Evolutionary conservation across 768 basidiomycete species (phyloP), one percentile per base, ranked within the genome.

Genomic region (Clitopilus passeckerianus): DNA sequence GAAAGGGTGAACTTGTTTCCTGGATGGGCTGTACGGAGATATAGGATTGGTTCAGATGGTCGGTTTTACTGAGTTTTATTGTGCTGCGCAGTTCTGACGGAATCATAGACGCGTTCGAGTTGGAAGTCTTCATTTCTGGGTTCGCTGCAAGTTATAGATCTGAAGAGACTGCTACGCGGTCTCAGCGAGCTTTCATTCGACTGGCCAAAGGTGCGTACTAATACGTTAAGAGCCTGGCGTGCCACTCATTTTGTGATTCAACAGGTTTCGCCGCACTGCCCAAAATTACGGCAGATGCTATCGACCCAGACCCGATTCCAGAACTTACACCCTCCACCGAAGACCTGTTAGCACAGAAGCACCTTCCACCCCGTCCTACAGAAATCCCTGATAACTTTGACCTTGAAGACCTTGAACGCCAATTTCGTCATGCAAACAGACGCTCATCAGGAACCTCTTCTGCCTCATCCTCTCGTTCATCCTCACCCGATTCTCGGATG

Each of bases 81-180:
- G 53, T 18, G 27, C 54, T 33, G 54, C n/a, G 54, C 24, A 37
- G 46, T 30, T 53, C 44, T 56, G 34, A 24, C 34, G 16, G 44
- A 12, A 41, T 54, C 44, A 57, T 57, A 83, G 85, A 74, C 44
- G 71, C 84, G 3, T 94, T 92, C 64, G 84, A 87, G 56, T 71
- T 95, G 3, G 85, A 89, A 44, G 74, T 93, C 0, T 88, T 85
- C 53, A 76, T 93, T 7, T 90, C 91, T 14, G 94, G 93, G 0
- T 92, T 85, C 64, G 91, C 89, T 0, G 78, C 86, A 15, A 83
- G 77, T 53, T 75, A 83, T 44, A 80, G 84, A 44, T 76, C 82
- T 0, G 77, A 83, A 1, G 86, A 86, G 57, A 74, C 78, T 46
- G 80, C 86, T 0, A 86, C 85, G 58, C 85, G 92, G 5, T 84